Base-by-base conservation (phyloP, 202 grass and related monocot species). In the Schoenoplectus tabernaemontani region DNA sequence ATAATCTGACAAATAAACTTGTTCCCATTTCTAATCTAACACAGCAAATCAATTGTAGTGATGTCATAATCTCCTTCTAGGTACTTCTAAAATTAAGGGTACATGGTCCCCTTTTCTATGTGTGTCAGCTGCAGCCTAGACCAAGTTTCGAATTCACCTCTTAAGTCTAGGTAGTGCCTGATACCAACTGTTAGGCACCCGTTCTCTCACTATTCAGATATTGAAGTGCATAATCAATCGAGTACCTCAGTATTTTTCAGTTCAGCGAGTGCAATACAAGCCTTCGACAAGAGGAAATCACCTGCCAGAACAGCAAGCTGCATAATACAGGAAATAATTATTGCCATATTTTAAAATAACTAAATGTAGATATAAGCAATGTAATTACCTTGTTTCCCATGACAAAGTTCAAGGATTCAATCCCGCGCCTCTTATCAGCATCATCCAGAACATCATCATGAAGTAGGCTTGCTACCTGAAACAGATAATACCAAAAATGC, bases 391-490 rank as follows among this genome's bases (percentile, higher is more conserved):
- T 98, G 86, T 95, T 98, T 3, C 95, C 95, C 95, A 98, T 95
- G 48, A 95, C 78, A 66, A 90, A 94, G 86, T 99, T 99, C 76
- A 99, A 78, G 0, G 91, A 98, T 88, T 81, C 86, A 57, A 98
- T 82, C 10, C 96, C 91, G 73, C 96, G 96, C 71, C 96, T 95
- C 74, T 92, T 98, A 84, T 98, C 92, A 65, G 96, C 96, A 86
- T 98, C 96, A 32, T 98, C 96, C 74, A 95, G 78, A 64, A 98
- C 96, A 80, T 98, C 91, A 92, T 98, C 96, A 70, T 98, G 96
- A 53, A 99, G 87, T 87, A 99, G 90, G 82, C 96, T 99, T 75
- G 96, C 96, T 0, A 99, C 96, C 96, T 99, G 70, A 41, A 41
- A 72, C 33, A 78, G 30, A 80, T 59, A 71, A 65, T 7, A 85